phyloP scores from a whole-genome alignment of 164 flowering plant species.

The Aristolochia contorta region DNA sequence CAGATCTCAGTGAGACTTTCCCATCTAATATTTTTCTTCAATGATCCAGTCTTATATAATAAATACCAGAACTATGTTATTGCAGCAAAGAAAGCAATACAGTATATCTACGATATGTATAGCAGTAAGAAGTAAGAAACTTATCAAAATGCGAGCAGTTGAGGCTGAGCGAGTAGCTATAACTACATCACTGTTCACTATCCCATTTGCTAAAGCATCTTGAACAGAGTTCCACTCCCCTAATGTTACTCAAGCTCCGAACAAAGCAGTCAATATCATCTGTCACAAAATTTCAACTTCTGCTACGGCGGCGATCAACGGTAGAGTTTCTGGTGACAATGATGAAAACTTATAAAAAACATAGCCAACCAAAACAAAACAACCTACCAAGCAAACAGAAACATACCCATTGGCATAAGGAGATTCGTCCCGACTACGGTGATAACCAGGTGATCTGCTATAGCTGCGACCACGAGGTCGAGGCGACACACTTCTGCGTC shows the following conservation, averaged over 20 bases:
- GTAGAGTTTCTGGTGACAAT: slow-evolving; percentile 36
- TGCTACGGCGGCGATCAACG: slow-evolving; percentile 66
- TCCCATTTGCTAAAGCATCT: too few species aligned
- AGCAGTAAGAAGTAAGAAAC: slow-evolving; percentile 25
- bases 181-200: slow-evolving; percentile 25
- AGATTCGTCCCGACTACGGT: slow-evolving; percentile 67
- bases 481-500: slow-evolving; percentile 54
- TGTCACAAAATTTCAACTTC: slow-evolving; percentile 38
- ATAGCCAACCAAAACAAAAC: neutral
- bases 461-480: slow-evolving; percentile 48
- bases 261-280: slow-evolving; percentile 16
- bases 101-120: slow-evolving; percentile 8
- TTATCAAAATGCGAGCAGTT: slow-evolving; percentile 45
- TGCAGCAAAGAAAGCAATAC: slow-evolving; percentile 14
- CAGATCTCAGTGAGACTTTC: slow-evolving; percentile 15
- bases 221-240: slow-evolving; percentile 14
- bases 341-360: neutral
- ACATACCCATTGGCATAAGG: slow-evolving; percentile 74
- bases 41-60: neutral
- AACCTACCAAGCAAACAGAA: neutral
- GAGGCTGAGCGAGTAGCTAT: slow-evolving; percentile 36
- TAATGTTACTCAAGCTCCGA: slow-evolving; percentile 22
- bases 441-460: slow-evolving; percentile 66
- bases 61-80: slow-evolving; percentile 5
- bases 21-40: neutral